phyloP scores from a whole-genome alignment of 805 yeast genomes.

The Ogataea nonfermentans region DNA sequence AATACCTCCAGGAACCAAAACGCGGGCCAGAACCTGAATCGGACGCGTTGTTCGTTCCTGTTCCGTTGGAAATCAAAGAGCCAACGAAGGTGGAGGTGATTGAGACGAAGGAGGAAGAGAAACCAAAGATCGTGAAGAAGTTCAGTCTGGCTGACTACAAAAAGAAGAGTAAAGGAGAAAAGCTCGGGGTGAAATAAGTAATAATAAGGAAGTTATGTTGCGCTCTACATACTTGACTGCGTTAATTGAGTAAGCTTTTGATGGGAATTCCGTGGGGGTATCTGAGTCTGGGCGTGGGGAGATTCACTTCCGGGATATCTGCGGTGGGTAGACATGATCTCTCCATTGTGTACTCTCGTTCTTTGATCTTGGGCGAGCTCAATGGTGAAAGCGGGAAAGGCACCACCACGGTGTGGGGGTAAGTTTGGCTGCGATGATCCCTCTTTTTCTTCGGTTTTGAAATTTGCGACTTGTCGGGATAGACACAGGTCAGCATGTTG shows the following conservation, averaged over 20 bases:
- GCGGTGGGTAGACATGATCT: neutral
- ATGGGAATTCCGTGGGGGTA: conserved; percentile 24
- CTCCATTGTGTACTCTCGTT: conserved; percentile 9
- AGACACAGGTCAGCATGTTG: conserved; percentile 35
- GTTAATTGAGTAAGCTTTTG: conserved; percentile 28
- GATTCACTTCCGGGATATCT: conserved; percentile 4
- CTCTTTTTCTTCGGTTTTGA: conserved; percentile 16
- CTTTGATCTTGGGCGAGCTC: conserved; percentile 26
- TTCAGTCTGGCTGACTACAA: conserved; percentile 75
- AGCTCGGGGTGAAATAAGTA: conserved; percentile 6
- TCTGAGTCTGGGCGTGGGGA: conserved; percentile 4
- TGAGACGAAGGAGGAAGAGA: conserved; percentile 20
- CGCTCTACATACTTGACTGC: conserved; percentile 9
- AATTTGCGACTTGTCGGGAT: conserved; percentile 27
- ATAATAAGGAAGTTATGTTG: conserved; percentile 3
- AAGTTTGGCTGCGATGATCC: conserved; percentile 2
- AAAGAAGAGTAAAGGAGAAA: conserved; percentile 37
- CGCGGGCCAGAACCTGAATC: neutral
- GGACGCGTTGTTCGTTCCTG: conserved; percentile 16
- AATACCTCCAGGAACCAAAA: conserved; percentile 12
- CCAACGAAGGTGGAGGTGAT: conserved; percentile 11
- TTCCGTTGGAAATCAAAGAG: conserved; percentile 13
- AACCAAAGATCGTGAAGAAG: conserved; percentile 48
- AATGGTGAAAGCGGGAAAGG: conserved; percentile 25
- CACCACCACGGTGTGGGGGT: conserved; percentile 4